Base-by-base conservation (phyloP, 2,329 filamentous ascomycete species). In the Tetracladium maxilliforme region DNA sequence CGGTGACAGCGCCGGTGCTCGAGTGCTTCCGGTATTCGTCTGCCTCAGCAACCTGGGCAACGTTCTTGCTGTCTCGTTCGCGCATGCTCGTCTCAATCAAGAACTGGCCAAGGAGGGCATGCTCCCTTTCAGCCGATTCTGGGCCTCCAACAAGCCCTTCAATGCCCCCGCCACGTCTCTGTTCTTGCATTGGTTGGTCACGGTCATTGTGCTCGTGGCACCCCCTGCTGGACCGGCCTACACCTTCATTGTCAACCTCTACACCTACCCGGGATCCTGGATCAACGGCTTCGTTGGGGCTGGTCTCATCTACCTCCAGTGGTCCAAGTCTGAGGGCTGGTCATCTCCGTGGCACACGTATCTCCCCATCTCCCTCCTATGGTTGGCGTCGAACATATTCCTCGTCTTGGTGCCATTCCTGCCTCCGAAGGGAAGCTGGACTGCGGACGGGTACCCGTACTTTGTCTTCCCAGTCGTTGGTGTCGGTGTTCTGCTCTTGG, bases 111-210 rank as follows among this genome's bases (percentile, higher is more conserved):
- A 49, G 14, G 54, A 61, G 31, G 58, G 57, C 6, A 45, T 62
- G 10, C 38, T 62, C 3, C 58, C 59, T 2, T 55, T 51, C 31
- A 48, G 52, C 4, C 11, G 26, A 2, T 46, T 49, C 28, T 51
- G 46, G 36, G 38, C 42, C 8, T 44, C 39, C 3, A 37, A 36
- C 2, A 28, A 34, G 13, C 30, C 37, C 3, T 36, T 39, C 23
- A 27, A 30, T 10, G 30, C 30, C 17, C 48, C 47, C 6, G 30
- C 33, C 3, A 38, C 45, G n/a, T 47, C 48, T 7, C 45, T 68
- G 11, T 54, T 58, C 11, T 58, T 77, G 24, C 65, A 75, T 32
- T 75, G 69, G 45, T 50, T 72, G 11, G 66, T 70, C 16, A 73
- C 69, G 2, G 59, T 61, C 10, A 44, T 74, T 15, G 59, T 65